A percentile compares a stretch with the other conserved stretches of the same genome.
Evolutionary conservation across 768 basidiomycete species (phyloP).

Genomic region (Pulveroboletus sp.): DNA sequence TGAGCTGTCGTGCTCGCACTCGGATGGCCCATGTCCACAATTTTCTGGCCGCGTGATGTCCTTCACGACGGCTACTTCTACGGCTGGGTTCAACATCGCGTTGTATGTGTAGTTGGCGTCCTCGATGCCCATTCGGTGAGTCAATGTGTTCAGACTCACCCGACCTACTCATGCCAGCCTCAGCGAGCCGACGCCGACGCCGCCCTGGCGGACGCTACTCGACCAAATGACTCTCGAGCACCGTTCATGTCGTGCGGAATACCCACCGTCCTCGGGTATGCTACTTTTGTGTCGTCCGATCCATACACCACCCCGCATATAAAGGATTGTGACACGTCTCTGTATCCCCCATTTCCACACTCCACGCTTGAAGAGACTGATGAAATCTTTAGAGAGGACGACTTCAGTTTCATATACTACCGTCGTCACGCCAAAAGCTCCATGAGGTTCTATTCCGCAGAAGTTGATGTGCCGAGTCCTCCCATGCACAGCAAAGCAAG

Average conservation of each 20-base stretch:
- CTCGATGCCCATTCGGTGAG: conserved; percentile 36
- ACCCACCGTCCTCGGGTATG: conserved; percentile 32
- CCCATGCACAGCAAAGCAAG: conserved; percentile 14
- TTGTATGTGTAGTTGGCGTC: conserved; percentile 52
- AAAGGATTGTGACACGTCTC: conserved; percentile 30
- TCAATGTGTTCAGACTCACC: background rate
- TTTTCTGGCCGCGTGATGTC: conserved; percentile 62
- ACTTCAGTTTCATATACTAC: conserved; percentile 46
- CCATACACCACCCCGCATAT: conserved; percentile 24
- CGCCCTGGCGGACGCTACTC: conserved; percentile 10
- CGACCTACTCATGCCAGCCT: conserved; percentile 2
- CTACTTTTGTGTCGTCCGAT: conserved; percentile 15
- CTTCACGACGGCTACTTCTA: conserved; percentile 49
- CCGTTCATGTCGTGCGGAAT: conserved; percentile 15
- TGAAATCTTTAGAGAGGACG: conserved; percentile 6
- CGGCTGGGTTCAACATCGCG: conserved; percentile 50
- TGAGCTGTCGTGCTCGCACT: background rate
- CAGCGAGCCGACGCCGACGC: conserved; percentile 17
- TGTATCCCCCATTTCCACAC: conserved; percentile 11
- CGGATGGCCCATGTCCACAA: conserved; percentile 29
- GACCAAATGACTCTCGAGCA: conserved; percentile 16
- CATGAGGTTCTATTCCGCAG: conserved; percentile 64
- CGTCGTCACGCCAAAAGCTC: conserved; percentile 49
- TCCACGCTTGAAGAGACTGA: conserved; percentile 7
- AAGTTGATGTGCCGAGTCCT: conserved; percentile 32